Conservation (phyloP, 2,329 filamentous ascomycete genomes). For the Phialocephala subalpina region DNA sequence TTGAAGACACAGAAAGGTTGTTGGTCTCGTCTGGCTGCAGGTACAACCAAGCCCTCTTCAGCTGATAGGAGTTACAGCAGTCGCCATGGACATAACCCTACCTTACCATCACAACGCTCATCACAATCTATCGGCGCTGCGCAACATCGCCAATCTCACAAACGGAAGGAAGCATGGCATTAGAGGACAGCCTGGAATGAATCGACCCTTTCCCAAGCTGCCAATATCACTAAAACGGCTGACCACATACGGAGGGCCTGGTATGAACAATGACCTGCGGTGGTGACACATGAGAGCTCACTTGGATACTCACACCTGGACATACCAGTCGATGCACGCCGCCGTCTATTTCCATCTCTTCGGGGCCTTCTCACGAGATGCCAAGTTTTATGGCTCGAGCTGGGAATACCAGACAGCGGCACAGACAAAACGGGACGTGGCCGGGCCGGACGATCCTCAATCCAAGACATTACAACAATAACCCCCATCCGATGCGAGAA, state of each 20-base stretch:
- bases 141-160: slow-evolving; percentile 24
- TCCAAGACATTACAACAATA: neutral
- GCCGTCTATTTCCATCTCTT: slow-evolving; percentile 20
- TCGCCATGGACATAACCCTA: neutral
- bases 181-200: neutral
- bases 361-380: slow-evolving; percentile 27
- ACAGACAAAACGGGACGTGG: slow-evolving; percentile 22
- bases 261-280: slow-evolving; percentile 8
- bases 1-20: neutral
- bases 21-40: neutral
- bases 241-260: slow-evolving; percentile 5
- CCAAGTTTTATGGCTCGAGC: slow-evolving; percentile 35
- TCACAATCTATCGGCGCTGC: slow-evolving; percentile 19
- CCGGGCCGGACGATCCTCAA: slow-evolving; percentile 16
- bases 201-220: neutral
- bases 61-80: neutral
- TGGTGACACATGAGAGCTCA: slow-evolving; percentile 14
- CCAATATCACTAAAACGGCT: slow-evolving; percentile 17
- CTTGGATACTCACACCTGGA: neutral
- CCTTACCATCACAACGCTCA: slow-evolving; percentile 8
- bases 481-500: slow-evolving; percentile 19
- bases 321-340: slow-evolving; percentile 17
- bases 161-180: slow-evolving; percentile 14
- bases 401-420: slow-evolving; percentile 21
- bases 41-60: neutral